Conservation (phyloP, 2,329 filamentous ascomycete species). For the Rhytidhysteron rufulum region DNA sequence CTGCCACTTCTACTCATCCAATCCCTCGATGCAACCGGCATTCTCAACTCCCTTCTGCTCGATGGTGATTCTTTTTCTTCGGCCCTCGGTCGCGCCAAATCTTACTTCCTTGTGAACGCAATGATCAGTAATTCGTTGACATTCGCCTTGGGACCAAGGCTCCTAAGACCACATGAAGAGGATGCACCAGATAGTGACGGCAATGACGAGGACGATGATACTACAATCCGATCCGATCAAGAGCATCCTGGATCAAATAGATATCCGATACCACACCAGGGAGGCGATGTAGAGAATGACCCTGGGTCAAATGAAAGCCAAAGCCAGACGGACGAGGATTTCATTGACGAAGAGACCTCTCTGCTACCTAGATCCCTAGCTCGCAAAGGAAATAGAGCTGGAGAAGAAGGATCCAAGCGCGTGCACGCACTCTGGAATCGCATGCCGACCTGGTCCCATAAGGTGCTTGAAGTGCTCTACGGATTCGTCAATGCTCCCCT, state of each 20-base stretch:
- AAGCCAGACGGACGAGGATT: conserved; percentile 13
- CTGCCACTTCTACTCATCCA: conserved; percentile 51
- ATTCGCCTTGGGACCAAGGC: conserved; percentile 59
- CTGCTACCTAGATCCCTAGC: conserved; percentile 45
- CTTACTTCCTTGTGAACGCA: conserved; percentile 63
- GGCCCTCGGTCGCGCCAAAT: conserved; percentile 58
- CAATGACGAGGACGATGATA: conserved; percentile 20
- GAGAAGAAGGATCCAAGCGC: conserved; percentile 30
- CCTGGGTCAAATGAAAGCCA: conserved; percentile 14
- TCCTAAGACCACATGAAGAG: conserved; percentile 50
- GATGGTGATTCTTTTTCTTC: conserved; percentile 39
- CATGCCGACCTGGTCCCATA: conserved; percentile 37
- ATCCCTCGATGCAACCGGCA: conserved; percentile 53
- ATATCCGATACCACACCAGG: conserved; percentile 11
- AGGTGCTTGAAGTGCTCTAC: conserved; percentile 39
- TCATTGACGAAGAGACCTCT: conserved; percentile 47
- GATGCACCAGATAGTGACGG: conserved; percentile 32
- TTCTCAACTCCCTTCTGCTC: conserved; percentile 49
- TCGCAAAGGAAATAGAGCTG: conserved; percentile 20
- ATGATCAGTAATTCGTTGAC: conserved; percentile 62
- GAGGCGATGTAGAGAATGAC: conserved; percentile 16
- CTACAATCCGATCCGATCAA: conserved; percentile 9
- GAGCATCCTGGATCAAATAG: conserved; percentile 14
- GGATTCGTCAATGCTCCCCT: conserved; percentile 61
- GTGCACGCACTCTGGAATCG: conserved; percentile 32